These are phyloP conservation scores for Dioszegia crocea DNA, from an alignment of 768 basidiomycete species.

Conservation along the genomic window DNA sequence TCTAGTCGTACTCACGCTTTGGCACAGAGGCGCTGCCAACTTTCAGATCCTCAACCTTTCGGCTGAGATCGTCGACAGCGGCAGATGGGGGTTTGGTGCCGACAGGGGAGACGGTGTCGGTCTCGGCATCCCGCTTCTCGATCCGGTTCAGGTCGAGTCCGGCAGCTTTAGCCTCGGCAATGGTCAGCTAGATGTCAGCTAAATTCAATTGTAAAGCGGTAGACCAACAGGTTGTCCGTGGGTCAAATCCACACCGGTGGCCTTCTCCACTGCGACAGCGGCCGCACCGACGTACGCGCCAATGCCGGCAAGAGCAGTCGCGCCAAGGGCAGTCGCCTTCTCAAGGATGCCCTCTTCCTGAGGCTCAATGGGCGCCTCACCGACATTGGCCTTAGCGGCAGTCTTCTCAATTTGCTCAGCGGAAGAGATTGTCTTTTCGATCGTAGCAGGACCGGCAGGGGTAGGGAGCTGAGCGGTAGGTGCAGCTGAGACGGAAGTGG, in stretches of 20 bases:
- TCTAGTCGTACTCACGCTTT: conserved; percentile 2
- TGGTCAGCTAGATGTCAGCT: conserved; percentile 32
- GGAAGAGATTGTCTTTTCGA: background rate
- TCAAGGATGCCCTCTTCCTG: conserved; percentile 18
- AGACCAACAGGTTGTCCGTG: conserved; percentile 41
- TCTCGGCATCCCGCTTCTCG: conserved; percentile 26
- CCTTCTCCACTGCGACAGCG: conserved; percentile 37
- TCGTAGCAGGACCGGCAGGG: background rate
- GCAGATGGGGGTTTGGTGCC: conserved; percentile 27
- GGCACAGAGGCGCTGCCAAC: conserved; percentile 8
- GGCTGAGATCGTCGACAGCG: conserved; percentile 30
- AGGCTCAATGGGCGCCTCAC: conserved; percentile 23
- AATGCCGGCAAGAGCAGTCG: conserved; percentile 33
- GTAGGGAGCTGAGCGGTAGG: background rate
- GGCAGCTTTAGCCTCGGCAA: conserved; percentile 42
- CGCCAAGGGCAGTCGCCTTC: conserved; percentile 31
- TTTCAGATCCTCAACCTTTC: conserved; percentile 35
- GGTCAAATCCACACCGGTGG: conserved; percentile 45
- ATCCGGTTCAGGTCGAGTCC: conserved; percentile 40
- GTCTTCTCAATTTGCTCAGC: conserved; percentile 31
- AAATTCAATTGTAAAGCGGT: background rate
- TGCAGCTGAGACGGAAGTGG: background rate
- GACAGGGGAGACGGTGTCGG: conserved; percentile 28
- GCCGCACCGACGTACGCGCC: conserved; percentile 27
- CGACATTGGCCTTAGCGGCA: conserved; percentile 34